phyloP scores from a whole-genome alignment of 371 early-diverging fungal species.

The Chytridium lagenaria region DNA sequence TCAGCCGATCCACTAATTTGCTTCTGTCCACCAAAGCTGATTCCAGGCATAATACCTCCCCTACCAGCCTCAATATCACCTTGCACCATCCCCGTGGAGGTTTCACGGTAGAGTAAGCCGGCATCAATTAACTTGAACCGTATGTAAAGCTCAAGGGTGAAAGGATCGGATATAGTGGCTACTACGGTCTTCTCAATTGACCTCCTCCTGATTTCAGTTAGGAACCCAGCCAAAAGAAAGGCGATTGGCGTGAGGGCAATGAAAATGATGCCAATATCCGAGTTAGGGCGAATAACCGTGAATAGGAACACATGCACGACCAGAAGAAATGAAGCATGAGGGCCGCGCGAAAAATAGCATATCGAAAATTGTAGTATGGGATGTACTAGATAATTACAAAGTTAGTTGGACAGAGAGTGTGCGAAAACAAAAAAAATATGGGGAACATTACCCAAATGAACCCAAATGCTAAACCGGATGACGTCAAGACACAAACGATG shows the following conservation, averaged over 20 bases:
- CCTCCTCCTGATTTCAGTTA: slow-evolving; percentile 24
- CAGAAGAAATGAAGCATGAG: slow-evolving; percentile 39
- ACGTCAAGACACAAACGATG: slow-evolving; percentile 28
- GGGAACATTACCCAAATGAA: slow-evolving; percentile 42
- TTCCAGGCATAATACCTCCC: neutral
- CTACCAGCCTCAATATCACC: neutral
- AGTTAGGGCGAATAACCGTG: slow-evolving; percentile 35
- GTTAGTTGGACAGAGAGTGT: neutral
- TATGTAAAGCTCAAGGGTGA: slow-evolving; percentile 44
- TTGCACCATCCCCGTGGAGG: neutral
- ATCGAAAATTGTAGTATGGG: slow-evolving; percentile 15
- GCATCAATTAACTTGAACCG: slow-evolving; percentile 35
- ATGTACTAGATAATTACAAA: slow-evolving; percentile 22
- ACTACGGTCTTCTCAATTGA: slow-evolving; percentile 27
- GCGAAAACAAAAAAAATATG: no score
- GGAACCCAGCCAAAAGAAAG: slow-evolving; percentile 23
- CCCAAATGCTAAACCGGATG: slow-evolving; percentile 26
- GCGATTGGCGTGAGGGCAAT: slow-evolving; percentile 32
- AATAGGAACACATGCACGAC: slow-evolving; percentile 43
- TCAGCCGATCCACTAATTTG: slow-evolving; percentile 13
- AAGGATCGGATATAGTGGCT: slow-evolving; percentile 22
- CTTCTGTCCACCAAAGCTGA: neutral
- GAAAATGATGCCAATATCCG: slow-evolving; percentile 49
- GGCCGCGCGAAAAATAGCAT: slow-evolving; percentile 13
- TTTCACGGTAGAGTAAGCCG: slow-evolving; percentile 36